Evolutionary conservation across 257 asterid species (phyloP), one percentile per base, ranked within the genome.

Genomic region (Schizonepeta tenuifolia): DNA sequence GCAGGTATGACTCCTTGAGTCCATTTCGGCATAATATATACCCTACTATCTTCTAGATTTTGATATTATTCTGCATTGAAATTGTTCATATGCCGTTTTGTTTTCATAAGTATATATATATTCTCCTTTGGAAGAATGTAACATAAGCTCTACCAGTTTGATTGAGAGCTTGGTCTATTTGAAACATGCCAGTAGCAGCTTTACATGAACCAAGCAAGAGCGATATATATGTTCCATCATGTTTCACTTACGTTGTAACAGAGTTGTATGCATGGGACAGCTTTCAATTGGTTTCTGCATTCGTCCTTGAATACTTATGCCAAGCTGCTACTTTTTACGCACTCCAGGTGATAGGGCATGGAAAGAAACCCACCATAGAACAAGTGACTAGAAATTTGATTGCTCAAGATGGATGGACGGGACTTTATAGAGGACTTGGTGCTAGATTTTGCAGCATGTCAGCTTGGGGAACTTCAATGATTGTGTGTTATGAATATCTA

Each of bases 391-490:
- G 71, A 68, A 80, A 65, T 36, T 82, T 94, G 86, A 85, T 94
- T 72, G 86, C 92, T 12, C 95, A 94, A 26, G 97, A 94, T 81
- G 99, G 97, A 56, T 94, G 97, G 97, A 78, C 88, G 14, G 97
- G 97, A 75, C 73, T 94, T 28, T 94, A 91, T 61, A 84, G 96
- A 82, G 99, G 99, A 46, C 81, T 94, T 2, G 97, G 99, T 81
- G 95, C 97, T 11, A 85, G 99, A 81, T 86, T 94, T 83, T 89
- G 85, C 85, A 89, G 97, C 83, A 91, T 88, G 93, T 94, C 99
- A 17, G 97, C 99, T 2, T 94, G 99, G 97, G 98, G 99, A 75
- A 94, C 99, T 75, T 88, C 99, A 13, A 91, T 94, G 99, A 91
- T 94, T 71, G 81, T 94, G 38, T 91, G 93, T 68, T 94, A 94